Evolutionary conservation across 2,329 filamentous ascomycete species (phyloP), one percentile per base, ranked within the genome.

Genomic region (Microsporum canis): DNA sequence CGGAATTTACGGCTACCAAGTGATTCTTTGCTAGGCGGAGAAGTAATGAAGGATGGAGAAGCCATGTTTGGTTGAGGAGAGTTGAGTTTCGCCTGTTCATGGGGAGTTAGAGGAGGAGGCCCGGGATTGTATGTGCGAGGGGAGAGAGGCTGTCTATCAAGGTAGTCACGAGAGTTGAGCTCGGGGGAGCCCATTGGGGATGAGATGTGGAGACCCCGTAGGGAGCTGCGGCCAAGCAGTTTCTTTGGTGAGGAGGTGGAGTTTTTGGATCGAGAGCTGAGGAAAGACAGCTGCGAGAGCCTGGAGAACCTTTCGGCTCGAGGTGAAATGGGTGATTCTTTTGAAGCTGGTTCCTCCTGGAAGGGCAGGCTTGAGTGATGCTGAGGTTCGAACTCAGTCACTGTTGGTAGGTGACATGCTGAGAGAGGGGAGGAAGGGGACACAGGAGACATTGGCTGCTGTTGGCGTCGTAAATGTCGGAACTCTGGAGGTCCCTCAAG

Each of bases 191-290:
- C 71, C 43, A 83, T 71, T 1, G 82, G 82, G 5, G 80, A 77
- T 23, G 81, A 83, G 65, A 86, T 85, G 62, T 79, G 78, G 41
- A 84, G 73, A 62, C 82, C 82, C 59, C 80, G 80, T 53, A 84
- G 71, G 5, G 72, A 71, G 2, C 71, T 74, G 1, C 75, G 75
- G 56, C 78, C 76, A 65, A 77, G 72, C n/a, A 55, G 33, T 65
- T 77, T 80, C 63, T 71, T 70, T 71, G 69, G 69, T 65, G 65
- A 69, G 62, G 64, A 72, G 64, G 68, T 70, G 67, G 66, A 78
- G 6, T 78, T 74, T 3, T 69, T 69, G 10, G 70, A 69, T 60
- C 71, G 71, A 17, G 72, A 73, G 63, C 71, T 75, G 66, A 77
- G 75, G 38, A 77, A 70, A 2, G 76, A 76, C 14, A 77, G 66